Conservation (phyloP, 352 stramenopile species). For the Phytopythium delawarense region DNA sequence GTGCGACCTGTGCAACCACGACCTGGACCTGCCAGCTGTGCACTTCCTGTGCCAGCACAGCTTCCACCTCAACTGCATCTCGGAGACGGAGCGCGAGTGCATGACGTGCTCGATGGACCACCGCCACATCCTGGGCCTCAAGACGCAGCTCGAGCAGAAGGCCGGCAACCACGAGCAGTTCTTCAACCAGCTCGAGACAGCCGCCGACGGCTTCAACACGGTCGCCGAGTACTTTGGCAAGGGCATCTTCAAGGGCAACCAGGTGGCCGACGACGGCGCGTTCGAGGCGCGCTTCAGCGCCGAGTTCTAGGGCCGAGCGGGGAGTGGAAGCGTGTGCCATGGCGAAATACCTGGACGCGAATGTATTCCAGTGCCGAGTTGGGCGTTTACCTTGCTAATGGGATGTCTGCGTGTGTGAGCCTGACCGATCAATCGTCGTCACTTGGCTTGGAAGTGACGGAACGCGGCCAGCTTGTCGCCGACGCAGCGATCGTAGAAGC, state of each 20-base stretch:
- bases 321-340: constrained; percentile 2
- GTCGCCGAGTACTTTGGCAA: constrained; percentile 93
- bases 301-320: constrained; percentile 57
- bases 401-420: not conserved
- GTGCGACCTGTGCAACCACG: constrained; percentile 86
- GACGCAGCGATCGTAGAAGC: not conserved
- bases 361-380: not conserved
- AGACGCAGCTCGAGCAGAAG: constrained; percentile 86
- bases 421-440: not conserved
- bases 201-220: constrained; percentile 84
- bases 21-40: constrained; percentile 87
- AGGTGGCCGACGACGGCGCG: constrained; percentile 57
- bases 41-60: constrained; percentile 92
- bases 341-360: not conserved
- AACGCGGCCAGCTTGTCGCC: not conserved
- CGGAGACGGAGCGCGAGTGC: constrained; percentile 85
- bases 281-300: constrained; percentile 82
- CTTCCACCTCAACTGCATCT: constrained; percentile 89
- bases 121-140: constrained; percentile 78
- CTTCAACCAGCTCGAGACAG: constrained; percentile 90
- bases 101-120: constrained; percentile 87
- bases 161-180: constrained; percentile 91
- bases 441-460: not conserved
- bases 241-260: constrained; percentile 87
- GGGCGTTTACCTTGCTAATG: not conserved